Evolutionary conservation across 2,329 filamentous ascomycete genomes (phyloP), one percentile per base, ranked within the genome.

Genomic region (Ascochyta clinopodiicola): DNA sequence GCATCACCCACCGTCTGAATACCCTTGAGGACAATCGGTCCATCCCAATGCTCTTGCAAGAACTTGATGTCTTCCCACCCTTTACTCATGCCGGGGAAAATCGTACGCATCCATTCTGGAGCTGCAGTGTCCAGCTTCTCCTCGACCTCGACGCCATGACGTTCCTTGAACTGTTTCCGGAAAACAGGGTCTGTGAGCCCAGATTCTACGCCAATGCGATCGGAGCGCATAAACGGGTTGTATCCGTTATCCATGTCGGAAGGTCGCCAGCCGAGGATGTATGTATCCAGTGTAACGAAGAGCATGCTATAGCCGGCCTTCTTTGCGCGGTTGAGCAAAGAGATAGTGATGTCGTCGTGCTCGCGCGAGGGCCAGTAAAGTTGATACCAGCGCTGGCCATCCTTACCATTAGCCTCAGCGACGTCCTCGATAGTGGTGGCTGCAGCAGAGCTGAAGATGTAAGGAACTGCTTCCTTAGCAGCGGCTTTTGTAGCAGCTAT

Each of bases 271-370:
- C 82, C 82, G 34, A 91, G 78, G 1, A 82, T 80, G 72, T 84
- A 89, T 0, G 87, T 90, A 70, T 91, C 88, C 0, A 90, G 77
- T 0, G 89, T 91, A 1, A 91, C 85, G n/a, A 91, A 82, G 0
- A 91, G 79, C 1, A 84, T 84, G 29, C 79, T 80, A 71, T 81
- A 91, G 0, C 87, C 88, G 21, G 79, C 80, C 0, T 76, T 79
- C 66, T 83, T 84, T 1, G 87, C 88, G 1, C 87, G 81, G 4
- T 76, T 68, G 10, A 91, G 78, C 17, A 90, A 76, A 0, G 84
- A 88, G 0, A 81, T 75, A 0, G 88, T 90, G 49, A 91, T 79
- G 1, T 86, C 82, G 51, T 90, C 81, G 60, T 85, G 82, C 19
- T 79, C 74, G 0, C 86, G 85, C 81, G 77, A 75, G 0, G 88